Evolutionary conservation across 305 asterid genomes (phyloP), one percentile per base, ranked within the genome.

Genomic region (Fraxinus albicans): DNA sequence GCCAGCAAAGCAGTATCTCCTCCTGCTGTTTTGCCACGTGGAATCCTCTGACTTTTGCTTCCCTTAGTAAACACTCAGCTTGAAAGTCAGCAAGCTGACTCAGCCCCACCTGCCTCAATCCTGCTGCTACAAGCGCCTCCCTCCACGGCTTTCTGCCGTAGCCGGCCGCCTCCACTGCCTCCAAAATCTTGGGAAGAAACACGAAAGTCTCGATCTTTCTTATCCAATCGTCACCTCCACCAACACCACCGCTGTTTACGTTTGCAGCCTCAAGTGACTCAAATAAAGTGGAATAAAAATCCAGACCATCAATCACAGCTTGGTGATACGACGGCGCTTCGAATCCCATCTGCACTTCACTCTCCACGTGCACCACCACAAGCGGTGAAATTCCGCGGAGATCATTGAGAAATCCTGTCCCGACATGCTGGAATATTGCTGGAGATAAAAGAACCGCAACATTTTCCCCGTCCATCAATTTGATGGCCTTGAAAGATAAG

Each of bases 1-100:
- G 97, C 99, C 99, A 96, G 87, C 99, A 96, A 77, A 96, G 99
- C 95, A 94, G 83, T 97, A 95, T 88, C 94, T 96, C 99, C 5
- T 94, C 95, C 88, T 93, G 98, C 17, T 89, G 88, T 76, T 94
- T 92, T 31, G 87, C 94, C 83, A 95, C 98, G 86, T 93, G 97
- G 94, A 96, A 95, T 9, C 98, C 99, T 75, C 95, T 87, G 1
- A 90, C 95, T 15, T 92, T 92, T 65, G 88, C 90, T 81, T 91
- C 87, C 85, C 98, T 80, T 63, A 95, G 86, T 85, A 96, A 86
- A 79, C 93, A 94, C 89, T 93, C 96, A 0, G 98, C 99, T 83
- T 93, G 99, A 74, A 91, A 92, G 85, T 95, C 98, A 1, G 98
- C 91, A 36, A 96, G 91, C n/a, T 92, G 96, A 70, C 98, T 92